Conservation (phyloP, 1,284 basidiomycete species). For the Clitocybe nebularis region DNA sequence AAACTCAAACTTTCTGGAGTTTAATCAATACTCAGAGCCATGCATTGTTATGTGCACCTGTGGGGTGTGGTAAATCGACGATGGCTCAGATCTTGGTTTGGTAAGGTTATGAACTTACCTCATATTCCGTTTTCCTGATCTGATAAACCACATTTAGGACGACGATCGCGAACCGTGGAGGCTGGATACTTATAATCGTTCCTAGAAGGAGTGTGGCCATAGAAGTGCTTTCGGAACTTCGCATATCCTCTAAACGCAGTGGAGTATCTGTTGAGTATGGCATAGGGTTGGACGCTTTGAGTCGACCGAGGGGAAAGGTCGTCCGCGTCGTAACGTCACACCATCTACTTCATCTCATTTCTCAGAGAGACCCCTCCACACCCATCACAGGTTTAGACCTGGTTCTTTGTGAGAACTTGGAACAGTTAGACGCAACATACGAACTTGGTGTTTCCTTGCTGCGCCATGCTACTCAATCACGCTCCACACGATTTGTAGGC, state of each 20-base stretch:
- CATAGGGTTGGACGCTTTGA: conserved; percentile 28
- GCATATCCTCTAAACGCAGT: conserved; percentile 31
- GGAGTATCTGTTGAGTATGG: conserved; percentile 44
- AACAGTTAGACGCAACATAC: conserved; percentile 80
- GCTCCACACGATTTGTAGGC: conserved; percentile 74
- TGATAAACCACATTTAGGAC: conserved; percentile 35
- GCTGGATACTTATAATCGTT: conserved; percentile 55
- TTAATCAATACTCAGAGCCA: conserved; percentile 70
- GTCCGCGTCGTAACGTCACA: conserved; percentile 56
- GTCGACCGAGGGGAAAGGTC: conserved; percentile 31
- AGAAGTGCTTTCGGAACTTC: conserved; percentile 50
- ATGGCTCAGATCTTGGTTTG: conserved; percentile 70
- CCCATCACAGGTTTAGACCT: conserved; percentile 51
- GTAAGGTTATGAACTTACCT: conserved; percentile 37
- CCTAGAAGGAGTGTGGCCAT: conserved; percentile 46
- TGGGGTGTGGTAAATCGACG: conserved; percentile 79
- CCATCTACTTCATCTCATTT: conserved; percentile 44
- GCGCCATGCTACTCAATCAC: conserved; percentile 55
- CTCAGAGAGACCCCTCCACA: conserved; percentile 22
- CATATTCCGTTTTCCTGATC: neutral
- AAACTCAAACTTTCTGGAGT: conserved; percentile 90
- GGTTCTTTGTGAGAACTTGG: conserved; percentile 83
- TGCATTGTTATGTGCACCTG: conserved; percentile 79
- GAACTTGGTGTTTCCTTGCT: conserved; percentile 79
- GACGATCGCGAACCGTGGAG: conserved; percentile 34